Percentiles rank a stretch among this genome's conserved stretches.
Evolutionary conservation across 2,329 filamentous ascomycete genomes (phyloP).

Genomic region (Nemania diffusa): DNA sequence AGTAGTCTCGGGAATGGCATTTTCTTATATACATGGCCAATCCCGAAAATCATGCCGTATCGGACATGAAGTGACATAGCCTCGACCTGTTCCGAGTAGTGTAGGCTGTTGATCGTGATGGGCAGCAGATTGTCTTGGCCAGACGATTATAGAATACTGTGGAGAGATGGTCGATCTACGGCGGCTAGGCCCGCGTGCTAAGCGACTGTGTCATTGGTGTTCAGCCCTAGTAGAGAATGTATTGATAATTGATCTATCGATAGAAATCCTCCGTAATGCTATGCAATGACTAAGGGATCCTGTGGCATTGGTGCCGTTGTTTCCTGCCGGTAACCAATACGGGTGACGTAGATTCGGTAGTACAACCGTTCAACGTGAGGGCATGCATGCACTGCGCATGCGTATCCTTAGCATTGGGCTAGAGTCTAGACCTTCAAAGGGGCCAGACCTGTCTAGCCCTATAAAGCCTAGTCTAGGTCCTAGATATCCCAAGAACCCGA

Average conservation of each 20-base stretch:
- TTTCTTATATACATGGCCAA: slow-evolving; percentile 9
- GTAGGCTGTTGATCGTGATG: background rate
- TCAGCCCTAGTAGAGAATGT: background rate
- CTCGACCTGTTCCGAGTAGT: background rate
- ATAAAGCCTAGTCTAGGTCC: background rate
- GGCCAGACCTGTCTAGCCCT: background rate
- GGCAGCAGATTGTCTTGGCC: background rate
- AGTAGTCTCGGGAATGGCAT: background rate
- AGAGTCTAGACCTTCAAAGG: background rate
- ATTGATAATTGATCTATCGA: background rate
- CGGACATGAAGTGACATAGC: background rate
- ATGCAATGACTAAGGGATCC: background rate
- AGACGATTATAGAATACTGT: background rate
- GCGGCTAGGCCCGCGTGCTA: background rate
- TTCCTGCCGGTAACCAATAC: background rate
- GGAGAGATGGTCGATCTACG: background rate
- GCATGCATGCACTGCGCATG: background rate
- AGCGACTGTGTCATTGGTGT: background rate
- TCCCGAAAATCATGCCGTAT: background rate
- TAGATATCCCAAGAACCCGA: background rate
- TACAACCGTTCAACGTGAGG: too few relatives aligned
- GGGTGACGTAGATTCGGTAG: background rate
- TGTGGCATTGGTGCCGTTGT: background rate
- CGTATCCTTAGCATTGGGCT: background rate
- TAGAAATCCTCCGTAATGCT: background rate